These are phyloP conservation scores for Cytospora schulzeri DNA, from an alignment of 2,329 filamentous ascomycete species.

Conservation along the genomic window DNA sequence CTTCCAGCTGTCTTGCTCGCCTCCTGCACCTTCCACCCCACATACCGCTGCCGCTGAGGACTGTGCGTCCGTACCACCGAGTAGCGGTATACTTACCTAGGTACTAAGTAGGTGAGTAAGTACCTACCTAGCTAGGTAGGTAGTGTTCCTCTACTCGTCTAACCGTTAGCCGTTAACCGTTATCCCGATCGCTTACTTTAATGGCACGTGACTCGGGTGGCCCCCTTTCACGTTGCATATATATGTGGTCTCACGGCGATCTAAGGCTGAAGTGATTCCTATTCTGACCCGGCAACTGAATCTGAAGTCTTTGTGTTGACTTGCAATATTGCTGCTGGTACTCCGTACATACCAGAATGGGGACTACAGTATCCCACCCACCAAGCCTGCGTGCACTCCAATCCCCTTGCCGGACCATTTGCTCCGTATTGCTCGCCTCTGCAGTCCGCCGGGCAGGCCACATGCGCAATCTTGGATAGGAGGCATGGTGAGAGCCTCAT, in stretches of 20 bases:
- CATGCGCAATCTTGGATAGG: neutral
- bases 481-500: neutral
- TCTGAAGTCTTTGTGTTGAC: neutral
- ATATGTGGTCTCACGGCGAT: no score
- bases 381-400: neutral
- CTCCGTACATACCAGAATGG: neutral
- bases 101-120: neutral
- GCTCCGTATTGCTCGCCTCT: neutral
- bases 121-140: neutral
- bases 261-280: no score
- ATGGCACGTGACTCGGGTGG: neutral
- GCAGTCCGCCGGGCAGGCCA: neutral
- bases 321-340: neutral
- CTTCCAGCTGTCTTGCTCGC: no score
- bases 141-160: neutral
- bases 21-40: no score
- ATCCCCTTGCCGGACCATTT: neutral
- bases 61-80: no score
- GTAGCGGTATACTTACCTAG: neutral
- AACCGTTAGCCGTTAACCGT: neutral
- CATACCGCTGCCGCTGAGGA: no score
- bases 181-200: neutral
- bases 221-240: no score
- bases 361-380: neutral
- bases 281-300: no score